Evolutionary conservation across 306 rosid species (phyloP).

Genomic region (Delonix regia): DNA sequence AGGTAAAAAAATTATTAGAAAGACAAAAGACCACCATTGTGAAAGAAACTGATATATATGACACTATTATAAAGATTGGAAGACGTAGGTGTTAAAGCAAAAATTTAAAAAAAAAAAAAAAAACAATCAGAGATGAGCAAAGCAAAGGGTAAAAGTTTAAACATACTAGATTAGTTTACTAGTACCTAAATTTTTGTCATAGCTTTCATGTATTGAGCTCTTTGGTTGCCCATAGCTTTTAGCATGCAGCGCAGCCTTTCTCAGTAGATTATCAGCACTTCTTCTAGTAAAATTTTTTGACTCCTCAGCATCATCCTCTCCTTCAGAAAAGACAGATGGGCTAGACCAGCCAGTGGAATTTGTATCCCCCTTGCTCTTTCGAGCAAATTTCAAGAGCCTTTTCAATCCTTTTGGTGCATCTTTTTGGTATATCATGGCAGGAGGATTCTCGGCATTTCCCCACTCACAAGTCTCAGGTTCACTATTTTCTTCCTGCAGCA

Average conservation of each 20-base stretch:
- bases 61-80: constrained; percentile 2
- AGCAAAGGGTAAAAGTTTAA: constrained; percentile 26
- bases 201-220: constrained; percentile 55
- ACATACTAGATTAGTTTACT: constrained; percentile 50
- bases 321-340: constrained; percentile 95
- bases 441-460: constrained; percentile 97
- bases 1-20: neutral
- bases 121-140: constrained; percentile 24
- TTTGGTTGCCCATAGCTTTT: constrained; percentile 73
- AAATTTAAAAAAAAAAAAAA: too few species aligned
- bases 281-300: constrained; percentile 52
- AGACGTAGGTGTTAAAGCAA: constrained; percentile 6
- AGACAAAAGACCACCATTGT: neutral
- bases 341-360: constrained; percentile 81
- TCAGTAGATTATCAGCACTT: constrained; percentile 69
- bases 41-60: neutral
- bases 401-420: constrained; percentile 96
- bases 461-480: constrained; percentile 81
- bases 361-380: constrained; percentile 90
- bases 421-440: constrained; percentile 75
- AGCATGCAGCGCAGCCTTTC: constrained; percentile 70
- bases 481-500: constrained; percentile 94
- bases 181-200: constrained; percentile 63
- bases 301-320: constrained; percentile 92
- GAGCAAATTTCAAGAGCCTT: constrained; percentile 91